phyloP scores from a whole-genome alignment of 78 protist species.

The Cavenderia fasciculata region DNA sequence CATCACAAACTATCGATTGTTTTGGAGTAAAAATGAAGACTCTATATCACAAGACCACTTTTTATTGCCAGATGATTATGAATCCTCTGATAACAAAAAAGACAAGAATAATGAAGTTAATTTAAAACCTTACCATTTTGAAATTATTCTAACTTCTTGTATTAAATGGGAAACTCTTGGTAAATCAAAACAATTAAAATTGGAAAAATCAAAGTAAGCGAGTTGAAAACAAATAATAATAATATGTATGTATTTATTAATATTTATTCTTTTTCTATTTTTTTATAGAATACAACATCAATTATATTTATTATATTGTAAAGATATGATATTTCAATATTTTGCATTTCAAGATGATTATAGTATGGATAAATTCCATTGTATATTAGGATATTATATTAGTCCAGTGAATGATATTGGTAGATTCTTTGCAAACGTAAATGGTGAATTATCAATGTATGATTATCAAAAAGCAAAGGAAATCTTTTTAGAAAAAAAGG shows the following conservation, averaged over 20 bases:
- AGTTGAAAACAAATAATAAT: too few species aligned
- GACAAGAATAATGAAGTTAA: neutral
- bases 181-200: neutral
- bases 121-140: slow-evolving; percentile 37
- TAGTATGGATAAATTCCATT: slow-evolving; percentile 19
- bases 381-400: slow-evolving; percentile 33
- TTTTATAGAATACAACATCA: neutral
- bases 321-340: slow-evolving; percentile 62
- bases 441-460: slow-evolving; percentile 10
- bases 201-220: neutral
- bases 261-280: too few species aligned
- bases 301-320: slow-evolving; percentile 37
- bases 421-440: slow-evolving; percentile 53
- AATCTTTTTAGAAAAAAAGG: slow-evolving; percentile 12
- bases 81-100: neutral
- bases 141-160: slow-evolving; percentile 37
- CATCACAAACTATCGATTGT: slow-evolving; percentile 39
- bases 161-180: slow-evolving; percentile 57
- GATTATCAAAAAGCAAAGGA: slow-evolving; percentile 20
- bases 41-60: neutral
- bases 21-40: slow-evolving; percentile 44
- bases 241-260: too few species aligned
- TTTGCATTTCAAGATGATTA: slow-evolving; percentile 42
- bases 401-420: slow-evolving; percentile 51
- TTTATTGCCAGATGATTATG: slow-evolving; percentile 25